Evolutionary conservation across 352 stramenopile genomes (phyloP).

Genomic region (Pythium angustatum): DNA sequence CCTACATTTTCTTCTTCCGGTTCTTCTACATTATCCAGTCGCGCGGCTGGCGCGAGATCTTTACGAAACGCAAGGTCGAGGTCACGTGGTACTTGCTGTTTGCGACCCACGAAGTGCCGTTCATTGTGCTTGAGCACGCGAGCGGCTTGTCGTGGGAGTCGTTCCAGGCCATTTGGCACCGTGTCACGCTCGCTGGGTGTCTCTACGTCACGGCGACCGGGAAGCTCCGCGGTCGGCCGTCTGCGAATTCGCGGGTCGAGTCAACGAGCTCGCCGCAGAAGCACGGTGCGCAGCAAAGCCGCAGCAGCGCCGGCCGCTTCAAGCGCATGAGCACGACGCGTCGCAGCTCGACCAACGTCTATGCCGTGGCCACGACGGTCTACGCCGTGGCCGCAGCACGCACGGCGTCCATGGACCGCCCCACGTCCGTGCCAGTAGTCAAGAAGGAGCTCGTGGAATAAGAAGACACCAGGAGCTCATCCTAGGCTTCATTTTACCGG

Average conservation of each 20-base stretch:
- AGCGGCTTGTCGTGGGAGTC: constrained; percentile 45
- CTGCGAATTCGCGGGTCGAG: neutral
- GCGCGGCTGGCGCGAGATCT: neutral
- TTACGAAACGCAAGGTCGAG: constrained; percentile 29
- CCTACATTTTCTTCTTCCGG: constrained; percentile 39
- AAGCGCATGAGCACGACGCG: neutral
- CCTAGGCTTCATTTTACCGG: neutral
- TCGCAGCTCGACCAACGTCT: neutral
- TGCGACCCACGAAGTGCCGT: constrained; percentile 32
- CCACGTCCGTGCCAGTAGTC: neutral
- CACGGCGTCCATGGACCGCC: neutral
- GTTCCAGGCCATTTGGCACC: constrained; percentile 39
- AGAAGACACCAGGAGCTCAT: neutral
- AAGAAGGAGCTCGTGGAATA: constrained; percentile 1
- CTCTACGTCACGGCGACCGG: constrained; percentile 12
- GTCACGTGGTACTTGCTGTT: constrained; percentile 31
- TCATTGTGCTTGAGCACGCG: constrained; percentile 15
- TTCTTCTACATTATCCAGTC: constrained; percentile 36
- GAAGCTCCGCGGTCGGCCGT: neutral
- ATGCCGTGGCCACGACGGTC: neutral
- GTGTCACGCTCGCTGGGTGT: constrained; percentile 38
- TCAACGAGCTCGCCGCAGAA: neutral
- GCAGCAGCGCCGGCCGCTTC: neutral
- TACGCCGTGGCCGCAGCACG: neutral
- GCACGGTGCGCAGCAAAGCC: neutral